Evolutionary conservation across 345 rosid species (phyloP), one percentile per base, ranked within the genome.

Genomic region (Aegle marmelos): DNA sequence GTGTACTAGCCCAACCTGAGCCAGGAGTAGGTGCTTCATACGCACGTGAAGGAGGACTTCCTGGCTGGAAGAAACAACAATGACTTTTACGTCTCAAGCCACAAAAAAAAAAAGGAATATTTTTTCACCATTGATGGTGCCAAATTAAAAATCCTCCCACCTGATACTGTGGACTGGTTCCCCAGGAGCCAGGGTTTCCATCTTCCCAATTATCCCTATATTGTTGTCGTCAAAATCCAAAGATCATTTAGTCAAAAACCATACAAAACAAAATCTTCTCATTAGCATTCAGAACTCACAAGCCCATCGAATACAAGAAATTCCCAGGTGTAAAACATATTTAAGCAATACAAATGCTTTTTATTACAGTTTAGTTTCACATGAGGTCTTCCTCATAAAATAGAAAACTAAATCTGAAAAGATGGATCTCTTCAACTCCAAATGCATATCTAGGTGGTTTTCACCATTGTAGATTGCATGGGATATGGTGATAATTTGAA

Each of bases 21-120:
- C 98, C 95, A 78, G 98, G 97, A 70, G 97, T 93, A 64, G 98
- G 99, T 64, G 99, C 97, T 86, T 94, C 99, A 76, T 91, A 96
- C 4, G 91, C 80, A 57, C 97, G 89, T 65, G 94, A 89, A 71
- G 94, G 97, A 75, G 98, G 98, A 83, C 95, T 96, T 85, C 94
- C 97, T n/a, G 94, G 95, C 96, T 96, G 90, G 25, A 81, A 77
- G 81, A 68, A 62, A 76, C 9, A 78, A 27, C 21, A 65, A 50
- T 50, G 9, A 58, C 8, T 57, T 63, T 63, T 5, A 28, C 41
- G 41, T 41, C 6, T 54, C 19, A 28, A 6, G 73, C 9, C 37
- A 17, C 34, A 70, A 67, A 7, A 81, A 1, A 30, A 30, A 37
- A 17, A 50, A 73, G 10, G 41, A 37, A 28, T 22, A 21, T 37